A percentile compares a stretch with the other conserved stretches of the same genome.
Conservation (phyloP, 768 basidiomycete genomes). For the Amylocystis lapponica region DNA sequence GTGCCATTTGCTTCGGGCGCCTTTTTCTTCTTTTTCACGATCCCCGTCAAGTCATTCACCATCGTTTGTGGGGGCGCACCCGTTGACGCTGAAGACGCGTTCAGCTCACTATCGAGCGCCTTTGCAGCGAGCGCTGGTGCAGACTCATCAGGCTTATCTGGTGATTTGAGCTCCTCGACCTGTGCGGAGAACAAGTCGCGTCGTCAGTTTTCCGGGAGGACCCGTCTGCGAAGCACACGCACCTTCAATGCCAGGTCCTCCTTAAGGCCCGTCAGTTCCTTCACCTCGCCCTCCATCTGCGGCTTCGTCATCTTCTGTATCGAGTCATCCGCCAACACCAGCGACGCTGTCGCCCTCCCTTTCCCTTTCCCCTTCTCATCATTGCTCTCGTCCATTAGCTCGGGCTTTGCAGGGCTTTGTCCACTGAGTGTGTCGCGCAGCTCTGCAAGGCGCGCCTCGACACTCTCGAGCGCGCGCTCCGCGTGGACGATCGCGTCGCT, state of each 20-base stretch:
- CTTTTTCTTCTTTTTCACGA: constrained; percentile 85
- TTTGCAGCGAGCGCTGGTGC: constrained; percentile 69
- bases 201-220: not conserved
- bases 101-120: constrained; percentile 68
- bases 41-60: constrained; percentile 79
- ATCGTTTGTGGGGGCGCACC: constrained; percentile 28
- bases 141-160: constrained; percentile 50
- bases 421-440: constrained; percentile 43
- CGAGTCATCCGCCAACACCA: constrained; percentile 43
- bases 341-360: constrained; percentile 50
- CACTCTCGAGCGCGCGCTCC: constrained; percentile 72
- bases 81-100: constrained; percentile 32
- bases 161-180: constrained; percentile 90
- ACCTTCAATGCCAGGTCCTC: constrained; percentile 85
- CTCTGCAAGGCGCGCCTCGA: constrained; percentile 61
- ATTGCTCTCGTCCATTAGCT: constrained; percentile 12
- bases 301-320: constrained; percentile 62
- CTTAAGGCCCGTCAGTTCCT: constrained; percentile 69
- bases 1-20: constrained; percentile 27
- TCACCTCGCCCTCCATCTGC: constrained; percentile 75
- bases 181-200: constrained; percentile 26
- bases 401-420: constrained; percentile 31
- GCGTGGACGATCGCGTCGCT: constrained; percentile 79
- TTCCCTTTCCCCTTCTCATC: constrained; percentile 58
- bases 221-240: constrained; percentile 17